Evolutionary conservation across 1,139 yeast species (phyloP).

Genomic region (Suhomyces kunorum): DNA sequence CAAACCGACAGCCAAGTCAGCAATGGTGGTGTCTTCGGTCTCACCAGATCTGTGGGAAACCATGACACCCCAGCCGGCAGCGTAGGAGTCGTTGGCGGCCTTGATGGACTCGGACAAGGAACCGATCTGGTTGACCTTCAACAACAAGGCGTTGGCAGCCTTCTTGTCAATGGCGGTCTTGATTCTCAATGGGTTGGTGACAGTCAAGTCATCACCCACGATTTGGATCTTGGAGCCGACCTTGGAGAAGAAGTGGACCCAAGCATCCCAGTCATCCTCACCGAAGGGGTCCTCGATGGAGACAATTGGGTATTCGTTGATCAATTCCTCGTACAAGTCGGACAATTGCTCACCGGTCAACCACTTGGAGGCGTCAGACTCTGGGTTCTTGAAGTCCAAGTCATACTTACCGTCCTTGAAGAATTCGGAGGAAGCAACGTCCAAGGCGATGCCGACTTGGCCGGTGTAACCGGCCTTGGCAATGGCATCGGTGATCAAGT

Average conservation of each 20-base stretch:
- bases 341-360: conserved; percentile 85
- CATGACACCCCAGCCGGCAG: conserved; percentile 97
- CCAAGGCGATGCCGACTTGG: conserved; percentile 85
- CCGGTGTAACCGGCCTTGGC: conserved; percentile 92
- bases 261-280: conserved; percentile 98
- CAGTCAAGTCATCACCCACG: conserved; percentile 97
- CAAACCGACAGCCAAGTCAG: conserved; percentile 94
- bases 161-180: conserved; percentile 92
- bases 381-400: conserved; percentile 94
- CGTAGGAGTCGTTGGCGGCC: conserved; percentile 88
- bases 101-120: conserved; percentile 86
- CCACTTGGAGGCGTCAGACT: conserved; percentile 87
- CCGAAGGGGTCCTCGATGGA: conserved; percentile 98
- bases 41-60: conserved; percentile 99
- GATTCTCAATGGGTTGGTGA: conserved; percentile 93
- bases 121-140: conserved; percentile 97
- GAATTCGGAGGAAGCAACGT: conserved; percentile 96
- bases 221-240: conserved; percentile 75
- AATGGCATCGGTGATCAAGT: conserved; percentile 84
- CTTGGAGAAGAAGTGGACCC: conserved; percentile 79
- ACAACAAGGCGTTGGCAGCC: conserved; percentile 87
- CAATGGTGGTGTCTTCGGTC: conserved; percentile 97
- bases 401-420: conserved; percentile 95
- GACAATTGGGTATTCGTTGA: conserved; percentile 91
- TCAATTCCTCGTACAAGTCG: conserved; percentile 72